Base-by-base conservation (phyloP, 495 filamentous ascomycete genomes). In the Letharia columbiana region DNA sequence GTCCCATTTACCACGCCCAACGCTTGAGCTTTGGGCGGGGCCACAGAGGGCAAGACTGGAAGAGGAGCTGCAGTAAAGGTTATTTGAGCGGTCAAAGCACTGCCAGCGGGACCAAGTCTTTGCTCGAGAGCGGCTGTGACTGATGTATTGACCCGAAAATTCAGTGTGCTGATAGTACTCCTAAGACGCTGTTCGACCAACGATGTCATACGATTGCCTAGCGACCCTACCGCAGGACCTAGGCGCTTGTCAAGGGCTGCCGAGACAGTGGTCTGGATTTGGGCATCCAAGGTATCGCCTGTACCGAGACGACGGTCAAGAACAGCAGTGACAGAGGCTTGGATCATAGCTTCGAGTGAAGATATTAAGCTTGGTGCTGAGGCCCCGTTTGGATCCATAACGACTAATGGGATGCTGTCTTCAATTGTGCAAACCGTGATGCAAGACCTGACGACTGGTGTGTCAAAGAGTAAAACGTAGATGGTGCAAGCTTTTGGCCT, bases 81-180 rank as follows among this genome's bases (percentile, higher is more conserved):
- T 28, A 56, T 35, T 9, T 54, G 62, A 28, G 62, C 62, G 2
- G 28, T 64, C 11, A 64, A 37, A 4, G 47, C 17, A 33, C 33
- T 18, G 18, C 62, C 62, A 28, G 20, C 11, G 33, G 62, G 62
- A 41, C 62, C 62, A 41, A 64, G 47, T 54, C 62, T 37, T 57
- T 50, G 42, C 35, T 64, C 62, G 1, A 64, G 33, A 31, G 45
- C 47, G 4, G 35, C 62, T 42, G 45, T 20, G 17, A 64, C 47
- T 23, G 49, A 41, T 15, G 33, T 8, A 1, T n/a, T 57, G 31
- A 64, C 23, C 18, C 10, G 37, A 35, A 35, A 3, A n/a, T 66
- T 20, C n/a, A 44, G 4, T 7, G 12, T 15, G 15, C 13, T 54
- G 7, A 20, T 18, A 23, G 45, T 28, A 7, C 4, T 39, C 6